Evolutionary conservation across 2,329 filamentous ascomycete genomes (phyloP).

Genomic region (Epichloe gansuensis): DNA sequence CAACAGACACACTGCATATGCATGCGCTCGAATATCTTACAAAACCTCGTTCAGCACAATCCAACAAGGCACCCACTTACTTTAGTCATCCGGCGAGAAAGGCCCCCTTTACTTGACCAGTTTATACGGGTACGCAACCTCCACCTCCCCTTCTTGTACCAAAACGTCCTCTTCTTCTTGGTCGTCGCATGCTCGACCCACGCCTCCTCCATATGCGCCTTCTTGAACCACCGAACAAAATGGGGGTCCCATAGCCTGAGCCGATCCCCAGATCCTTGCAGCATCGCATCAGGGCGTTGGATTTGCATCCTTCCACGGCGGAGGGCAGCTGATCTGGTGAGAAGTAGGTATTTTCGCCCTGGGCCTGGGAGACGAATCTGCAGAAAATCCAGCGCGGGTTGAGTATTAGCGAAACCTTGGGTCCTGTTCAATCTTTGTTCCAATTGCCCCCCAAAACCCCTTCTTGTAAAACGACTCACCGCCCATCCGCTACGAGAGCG

Average conservation of each 20-base stretch:
- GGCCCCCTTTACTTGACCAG: constrained; percentile 10
- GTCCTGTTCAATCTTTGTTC: too few relatives aligned
- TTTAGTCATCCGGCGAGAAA: too few relatives aligned
- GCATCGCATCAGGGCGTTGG: constrained; percentile 93
- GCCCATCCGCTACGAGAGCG: constrained; percentile 74
- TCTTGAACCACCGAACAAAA: constrained; percentile 76
- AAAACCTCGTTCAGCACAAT: neutral
- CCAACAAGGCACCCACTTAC: too few relatives aligned
- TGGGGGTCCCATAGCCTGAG: constrained; percentile 88
- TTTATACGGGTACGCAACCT: constrained; percentile 52
- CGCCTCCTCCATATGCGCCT: constrained; percentile 59
- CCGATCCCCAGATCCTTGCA: constrained; percentile 96
- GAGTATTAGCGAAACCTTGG: too few relatives aligned
- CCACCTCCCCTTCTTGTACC: constrained; percentile 69
- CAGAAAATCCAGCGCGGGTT: neutral
- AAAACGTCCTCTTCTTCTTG: constrained; percentile 85
- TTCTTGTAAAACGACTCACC: constrained; percentile 40
- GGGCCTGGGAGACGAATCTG: constrained; percentile 82
- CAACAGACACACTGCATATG: neutral
- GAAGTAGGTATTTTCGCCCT: constrained; percentile 93
- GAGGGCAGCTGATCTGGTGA: constrained; percentile 80
- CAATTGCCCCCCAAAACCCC: too few relatives aligned
- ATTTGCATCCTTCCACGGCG: constrained; percentile 93
- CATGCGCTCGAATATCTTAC: neutral
- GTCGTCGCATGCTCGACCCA: constrained; percentile 81